Conservation (phyloP, 83 land plant genomes). For the Picea mariana region DNA sequence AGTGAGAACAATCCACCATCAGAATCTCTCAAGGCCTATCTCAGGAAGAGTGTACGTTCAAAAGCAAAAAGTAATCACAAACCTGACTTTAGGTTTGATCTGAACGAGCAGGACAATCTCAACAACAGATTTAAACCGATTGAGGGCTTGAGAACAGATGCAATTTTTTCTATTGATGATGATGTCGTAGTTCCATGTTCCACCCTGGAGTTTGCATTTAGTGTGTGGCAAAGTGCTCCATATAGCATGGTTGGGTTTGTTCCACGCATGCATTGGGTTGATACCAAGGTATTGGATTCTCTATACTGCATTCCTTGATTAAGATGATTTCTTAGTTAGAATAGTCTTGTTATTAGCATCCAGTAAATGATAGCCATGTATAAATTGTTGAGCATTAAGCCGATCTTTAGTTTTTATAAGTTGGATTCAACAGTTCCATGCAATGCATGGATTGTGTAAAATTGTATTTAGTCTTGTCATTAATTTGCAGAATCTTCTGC, state of each 20-base stretch:
- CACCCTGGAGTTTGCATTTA: constrained; percentile 77
- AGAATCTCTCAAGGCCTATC: no score
- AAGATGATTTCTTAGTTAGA: background rate
- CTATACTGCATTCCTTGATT: background rate
- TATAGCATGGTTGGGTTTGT: constrained; percentile 98
- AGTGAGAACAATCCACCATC: no score
- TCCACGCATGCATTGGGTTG: constrained; percentile 90
- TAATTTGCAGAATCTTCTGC: constrained; percentile 1
- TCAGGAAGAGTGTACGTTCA: no score
- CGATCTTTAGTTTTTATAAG: constrained; percentile 3
- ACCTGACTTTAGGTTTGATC: no score
- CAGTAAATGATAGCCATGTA: no score
- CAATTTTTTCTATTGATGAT: constrained; percentile 93
- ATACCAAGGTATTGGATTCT: constrained; percentile 46
- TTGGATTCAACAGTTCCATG: background rate
- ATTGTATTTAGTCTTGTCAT: background rate
- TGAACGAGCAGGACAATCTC: constrained; percentile 66
- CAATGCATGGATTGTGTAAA: background rate
- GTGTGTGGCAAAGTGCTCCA: constrained; percentile 88
- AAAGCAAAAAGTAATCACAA: no score
- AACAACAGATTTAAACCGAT: constrained; percentile 94
- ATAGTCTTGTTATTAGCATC: background rate
- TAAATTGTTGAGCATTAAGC: background rate
- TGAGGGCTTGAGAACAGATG: constrained; percentile 67
- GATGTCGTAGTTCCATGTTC: constrained; percentile 89